Evolutionary conservation across 176 grass and related monocot species (phyloP).

Genomic region (Triticum monococcum): DNA sequence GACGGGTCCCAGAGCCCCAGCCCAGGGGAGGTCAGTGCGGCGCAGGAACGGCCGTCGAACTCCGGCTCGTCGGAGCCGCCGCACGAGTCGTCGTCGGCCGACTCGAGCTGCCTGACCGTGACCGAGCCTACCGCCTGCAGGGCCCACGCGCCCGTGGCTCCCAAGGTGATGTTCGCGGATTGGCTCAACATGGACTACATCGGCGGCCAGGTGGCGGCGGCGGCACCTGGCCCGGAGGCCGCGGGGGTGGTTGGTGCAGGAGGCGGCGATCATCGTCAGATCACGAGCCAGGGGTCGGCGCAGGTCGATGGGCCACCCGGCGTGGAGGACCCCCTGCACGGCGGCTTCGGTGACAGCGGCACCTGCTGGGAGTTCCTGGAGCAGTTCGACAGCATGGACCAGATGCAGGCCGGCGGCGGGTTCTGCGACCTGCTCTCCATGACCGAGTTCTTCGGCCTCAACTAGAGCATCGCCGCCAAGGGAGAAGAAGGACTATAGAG

Average conservation of each 20-base stretch:
- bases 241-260: neutral
- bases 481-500: constrained; percentile 12
- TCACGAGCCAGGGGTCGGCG: constrained; percentile 36
- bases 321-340: constrained; percentile 31
- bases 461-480: constrained; percentile 20
- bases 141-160: constrained; percentile 32
- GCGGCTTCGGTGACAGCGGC: constrained; percentile 45
- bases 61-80: constrained; percentile 52
- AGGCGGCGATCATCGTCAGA: constrained; percentile 28
- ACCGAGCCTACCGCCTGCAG: neutral
- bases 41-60: constrained; percentile 30
- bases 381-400: constrained; percentile 54
- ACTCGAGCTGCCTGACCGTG: constrained; percentile 61
- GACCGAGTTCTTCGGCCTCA: constrained; percentile 48
- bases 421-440: constrained; percentile 66
- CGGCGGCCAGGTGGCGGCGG: constrained; percentile 17
- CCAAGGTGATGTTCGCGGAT: constrained; percentile 94
- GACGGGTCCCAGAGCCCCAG: constrained; percentile 25
- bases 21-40: neutral
- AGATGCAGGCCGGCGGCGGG: constrained; percentile 35
- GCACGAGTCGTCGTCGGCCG: constrained; percentile 51
- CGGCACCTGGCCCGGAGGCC: constrained; percentile 31
- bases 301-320: constrained; percentile 42
- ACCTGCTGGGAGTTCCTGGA: constrained; percentile 54
- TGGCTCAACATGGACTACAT: constrained; percentile 66